Evolutionary conservation across 1,139 yeast genomes (phyloP), one percentile per base, ranked within the genome.

Genomic region (Saccharomyces hybrid): DNA sequence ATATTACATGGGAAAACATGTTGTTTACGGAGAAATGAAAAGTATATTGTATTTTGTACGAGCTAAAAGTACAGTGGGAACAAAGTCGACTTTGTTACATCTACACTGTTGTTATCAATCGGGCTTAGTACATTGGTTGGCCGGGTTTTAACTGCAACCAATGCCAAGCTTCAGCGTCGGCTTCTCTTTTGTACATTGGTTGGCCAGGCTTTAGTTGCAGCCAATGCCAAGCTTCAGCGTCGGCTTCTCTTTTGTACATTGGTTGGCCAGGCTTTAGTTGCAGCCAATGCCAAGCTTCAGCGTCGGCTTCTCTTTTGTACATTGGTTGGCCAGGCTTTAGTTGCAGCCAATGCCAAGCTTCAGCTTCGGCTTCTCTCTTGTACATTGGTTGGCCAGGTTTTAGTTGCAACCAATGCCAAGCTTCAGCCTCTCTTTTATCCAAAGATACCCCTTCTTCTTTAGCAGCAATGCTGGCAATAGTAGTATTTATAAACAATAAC

Each of bases 311-410:
- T 58, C 61, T 56, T 55, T 60, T 60, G 51, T 52, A 58, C 44
- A 57, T 32, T 38, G 58, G 59, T 49, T 57, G 58, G 38, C 61
- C 61, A 27, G 55, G 53, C 25, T 48, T 50, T 29, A 58, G 44
- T 32, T 52, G 52, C 28, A 58, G 27, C 60, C 60, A 58, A 34
- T 55, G 58, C 58, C 59, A 57, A 25, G 58, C 59, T 28, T 58
- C 62, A 19, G 44, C 44, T 23, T 57, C 58, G 29, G 67, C 67
- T 25, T 62, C 65, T 59, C 67, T 62, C 56, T 62, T 63, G 53
- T 52, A 60, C 53, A 61, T 47, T 47, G 61, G 60, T 27, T 55
- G 59, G 46, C 63, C 62, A 38, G 56, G 51, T 16, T 46, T 52
- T 25, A 60, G 46, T 16, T 50, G 47, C 19, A 56, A 42, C 54